These are phyloP conservation scores for Epichloe scottii DNA, from an alignment of 2,329 filamentous ascomycete genomes.

Conservation along the genomic window DNA sequence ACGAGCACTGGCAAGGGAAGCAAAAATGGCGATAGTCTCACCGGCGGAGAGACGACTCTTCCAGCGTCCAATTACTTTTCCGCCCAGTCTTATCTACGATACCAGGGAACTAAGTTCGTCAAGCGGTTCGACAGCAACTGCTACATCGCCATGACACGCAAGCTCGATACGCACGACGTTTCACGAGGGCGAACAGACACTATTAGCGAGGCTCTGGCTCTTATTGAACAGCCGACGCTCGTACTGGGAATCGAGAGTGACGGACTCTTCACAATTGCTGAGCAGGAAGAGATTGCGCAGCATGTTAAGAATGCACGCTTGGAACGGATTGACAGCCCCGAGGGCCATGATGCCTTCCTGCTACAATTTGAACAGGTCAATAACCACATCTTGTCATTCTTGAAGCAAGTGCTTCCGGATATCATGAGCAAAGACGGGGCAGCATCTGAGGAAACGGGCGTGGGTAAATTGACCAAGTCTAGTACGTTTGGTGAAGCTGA, in stretches of 20 bases:
- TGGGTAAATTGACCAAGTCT: slow-evolving; percentile 61
- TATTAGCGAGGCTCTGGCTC: slow-evolving; percentile 61
- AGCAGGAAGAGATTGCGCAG: slow-evolving; percentile 83
- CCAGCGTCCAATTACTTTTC: slow-evolving; percentile 83
- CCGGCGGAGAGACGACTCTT: slow-evolving; percentile 35
- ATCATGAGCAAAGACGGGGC: slow-evolving; percentile 61
- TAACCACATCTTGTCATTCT: slow-evolving; percentile 68
- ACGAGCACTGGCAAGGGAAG: not conserved
- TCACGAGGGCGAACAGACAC: slow-evolving; percentile 60
- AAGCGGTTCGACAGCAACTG: slow-evolving; percentile 96
- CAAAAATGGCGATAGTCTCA: slow-evolving; percentile 32
- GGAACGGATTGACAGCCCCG: slow-evolving; percentile 81
- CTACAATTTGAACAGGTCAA: slow-evolving; percentile 98
- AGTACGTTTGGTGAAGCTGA: slow-evolving; percentile 94
- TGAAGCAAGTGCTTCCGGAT: slow-evolving; percentile 71
- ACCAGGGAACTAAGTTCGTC: slow-evolving; percentile 94
- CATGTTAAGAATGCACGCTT: slow-evolving; percentile 67
- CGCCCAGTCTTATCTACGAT: slow-evolving; percentile 91
- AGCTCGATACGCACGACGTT: slow-evolving; percentile 93
- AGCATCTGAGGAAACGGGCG: slow-evolving; percentile 34
- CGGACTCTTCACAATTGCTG: slow-evolving; percentile 90
- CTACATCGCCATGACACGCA: slow-evolving; percentile 97
- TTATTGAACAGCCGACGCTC: slow-evolving; percentile 80
- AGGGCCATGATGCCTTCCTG: slow-evolving; percentile 93
- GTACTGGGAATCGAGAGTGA: slow-evolving; percentile 93